A percentile compares a stretch with the other conserved stretches of the same genome.
These are phyloP conservation scores for Rehmannia glutinosa DNA, from an alignment of 257 asterid species.

Conservation along the genomic window DNA sequence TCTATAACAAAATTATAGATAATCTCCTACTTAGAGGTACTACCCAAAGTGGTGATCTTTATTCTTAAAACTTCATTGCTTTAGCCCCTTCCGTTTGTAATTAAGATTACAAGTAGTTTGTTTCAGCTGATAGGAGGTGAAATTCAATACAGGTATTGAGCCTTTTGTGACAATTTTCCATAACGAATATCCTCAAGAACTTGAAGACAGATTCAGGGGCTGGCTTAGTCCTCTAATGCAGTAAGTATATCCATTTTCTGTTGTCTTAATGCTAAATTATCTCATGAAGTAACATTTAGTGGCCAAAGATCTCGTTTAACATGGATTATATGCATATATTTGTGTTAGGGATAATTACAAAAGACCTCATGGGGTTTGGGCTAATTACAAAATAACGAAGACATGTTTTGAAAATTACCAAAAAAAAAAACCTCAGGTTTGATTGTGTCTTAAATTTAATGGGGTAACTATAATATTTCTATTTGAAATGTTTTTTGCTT, in stretches of 20 bases:
- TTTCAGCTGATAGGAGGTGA: background rate
- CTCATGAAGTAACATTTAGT: background rate
- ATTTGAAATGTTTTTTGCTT: too few relatives aligned
- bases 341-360: too few relatives aligned
- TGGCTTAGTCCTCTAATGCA: slow-evolving; percentile 85
- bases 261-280: background rate
- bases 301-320: background rate
- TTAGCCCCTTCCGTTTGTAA: background rate
- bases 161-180: slow-evolving; percentile 82
- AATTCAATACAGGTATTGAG: slow-evolving; percentile 44
- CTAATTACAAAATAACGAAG: too few relatives aligned
- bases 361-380: too few relatives aligned
- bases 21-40: slow-evolving; percentile 51
- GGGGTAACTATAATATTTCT: too few relatives aligned
- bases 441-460: too few relatives aligned
- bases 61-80: background rate
- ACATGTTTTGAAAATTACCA: too few relatives aligned
- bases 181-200: slow-evolving; percentile 67
- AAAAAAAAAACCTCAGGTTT: too few relatives aligned
- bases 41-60: background rate
- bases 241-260: slow-evolving; percentile 28
- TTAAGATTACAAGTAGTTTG: background rate
- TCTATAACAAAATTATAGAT: slow-evolving; percentile 51
- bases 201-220: slow-evolving; percentile 55
- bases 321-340: too few relatives aligned